Conservation (phyloP, 176 grass and related monocot genomes). For the Melocanna baccifera region DNA sequence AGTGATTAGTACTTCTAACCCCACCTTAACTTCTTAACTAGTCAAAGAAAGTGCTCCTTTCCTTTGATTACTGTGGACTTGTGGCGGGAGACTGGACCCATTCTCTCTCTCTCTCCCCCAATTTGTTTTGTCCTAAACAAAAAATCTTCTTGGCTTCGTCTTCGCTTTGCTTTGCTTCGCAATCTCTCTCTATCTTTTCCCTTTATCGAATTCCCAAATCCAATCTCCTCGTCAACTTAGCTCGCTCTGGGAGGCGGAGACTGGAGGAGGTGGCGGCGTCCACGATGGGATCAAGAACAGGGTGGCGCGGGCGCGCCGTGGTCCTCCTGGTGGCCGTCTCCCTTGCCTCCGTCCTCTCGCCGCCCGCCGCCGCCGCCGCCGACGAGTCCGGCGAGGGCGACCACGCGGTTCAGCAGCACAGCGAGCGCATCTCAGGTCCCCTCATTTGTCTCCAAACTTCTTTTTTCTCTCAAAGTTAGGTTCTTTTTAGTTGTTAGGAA, state of each 20-base stretch:
- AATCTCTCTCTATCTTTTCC: neutral
- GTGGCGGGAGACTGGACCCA: neutral
- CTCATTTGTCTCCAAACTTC: neutral
- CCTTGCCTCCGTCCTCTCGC: conserved; percentile 14
- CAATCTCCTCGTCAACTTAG: conserved; percentile 22
- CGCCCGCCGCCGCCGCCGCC: neutral
- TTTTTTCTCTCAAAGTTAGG: neutral
- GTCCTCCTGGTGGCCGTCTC: conserved; percentile 17
- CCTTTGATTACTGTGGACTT: conserved; percentile 1
- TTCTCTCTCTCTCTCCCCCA: neutral
- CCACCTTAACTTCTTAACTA: neutral
- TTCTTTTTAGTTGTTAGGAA: conserved; percentile 1
- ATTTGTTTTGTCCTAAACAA: conserved; percentile 33
- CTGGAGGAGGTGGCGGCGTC: neutral
- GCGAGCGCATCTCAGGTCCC: conserved; percentile 56
- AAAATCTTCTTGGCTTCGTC: conserved; percentile 35
- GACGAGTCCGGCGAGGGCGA: conserved; percentile 22
- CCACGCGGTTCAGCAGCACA: conserved; percentile 36
- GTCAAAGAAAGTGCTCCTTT: neutral
- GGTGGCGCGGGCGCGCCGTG: conserved; percentile 36
- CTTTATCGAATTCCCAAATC: conserved; percentile 24
- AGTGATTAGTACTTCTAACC: neutral
- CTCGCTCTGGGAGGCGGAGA: neutral
- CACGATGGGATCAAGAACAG: conserved; percentile 32
- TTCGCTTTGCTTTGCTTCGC: neutral